Percentiles rank a stretch among this genome's conserved stretches.
Evolutionary conservation across 2,329 filamentous ascomycete genomes (phyloP).

Genomic region (Paracamarosporium sp.): DNA sequence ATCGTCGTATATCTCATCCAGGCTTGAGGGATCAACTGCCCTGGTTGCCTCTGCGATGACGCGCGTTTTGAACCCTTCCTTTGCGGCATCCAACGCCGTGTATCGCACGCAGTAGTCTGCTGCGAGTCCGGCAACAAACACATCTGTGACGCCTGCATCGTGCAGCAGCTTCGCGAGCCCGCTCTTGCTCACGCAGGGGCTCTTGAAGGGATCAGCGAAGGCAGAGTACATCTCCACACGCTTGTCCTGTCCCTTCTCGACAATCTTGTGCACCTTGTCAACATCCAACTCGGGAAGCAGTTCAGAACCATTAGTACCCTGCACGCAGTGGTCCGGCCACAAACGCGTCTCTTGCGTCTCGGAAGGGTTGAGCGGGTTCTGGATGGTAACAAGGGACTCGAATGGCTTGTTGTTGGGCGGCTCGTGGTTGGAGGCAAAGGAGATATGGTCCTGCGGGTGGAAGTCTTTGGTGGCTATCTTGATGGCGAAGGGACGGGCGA

Average conservation of each 20-base stretch:
- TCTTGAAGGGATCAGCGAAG: slow-evolving; percentile 80
- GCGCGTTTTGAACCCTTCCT: slow-evolving; percentile 77
- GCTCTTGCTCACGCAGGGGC: slow-evolving; percentile 64
- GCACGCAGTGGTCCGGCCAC: slow-evolving; percentile 92
- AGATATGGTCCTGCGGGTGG: slow-evolving; percentile 83
- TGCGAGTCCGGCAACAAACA: slow-evolving; percentile 86
- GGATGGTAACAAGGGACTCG: slow-evolving; percentile 67
- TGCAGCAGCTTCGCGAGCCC: slow-evolving; percentile 67
- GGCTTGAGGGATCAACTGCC: slow-evolving; percentile 69
- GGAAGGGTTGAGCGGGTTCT: slow-evolving; percentile 68
- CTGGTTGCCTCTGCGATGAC: slow-evolving; percentile 80
- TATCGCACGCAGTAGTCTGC: slow-evolving; percentile 87
- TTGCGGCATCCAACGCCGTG: slow-evolving; percentile 79
- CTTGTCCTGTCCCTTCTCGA: slow-evolving; percentile 79
- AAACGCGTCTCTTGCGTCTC: slow-evolving; percentile 73
- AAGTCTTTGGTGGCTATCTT: slow-evolving; percentile 92
- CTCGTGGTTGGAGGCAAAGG: slow-evolving; percentile 82
- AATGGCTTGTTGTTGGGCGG: slow-evolving; percentile 71
- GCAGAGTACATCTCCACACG: slow-evolving; percentile 93
- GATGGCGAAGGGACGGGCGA: slow-evolving; percentile 72
- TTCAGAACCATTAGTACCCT: slow-evolving; percentile 72
- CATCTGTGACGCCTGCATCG: slow-evolving; percentile 70
- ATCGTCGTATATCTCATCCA: slow-evolving; percentile 62
- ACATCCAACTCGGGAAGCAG: slow-evolving; percentile 75
- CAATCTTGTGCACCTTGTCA: slow-evolving; percentile 65